Percentiles rank a stretch among this genome's conserved stretches.
Evolutionary conservation across 2,329 filamentous ascomycete species (phyloP).

Genomic region (Elsinoe necatrix): DNA sequence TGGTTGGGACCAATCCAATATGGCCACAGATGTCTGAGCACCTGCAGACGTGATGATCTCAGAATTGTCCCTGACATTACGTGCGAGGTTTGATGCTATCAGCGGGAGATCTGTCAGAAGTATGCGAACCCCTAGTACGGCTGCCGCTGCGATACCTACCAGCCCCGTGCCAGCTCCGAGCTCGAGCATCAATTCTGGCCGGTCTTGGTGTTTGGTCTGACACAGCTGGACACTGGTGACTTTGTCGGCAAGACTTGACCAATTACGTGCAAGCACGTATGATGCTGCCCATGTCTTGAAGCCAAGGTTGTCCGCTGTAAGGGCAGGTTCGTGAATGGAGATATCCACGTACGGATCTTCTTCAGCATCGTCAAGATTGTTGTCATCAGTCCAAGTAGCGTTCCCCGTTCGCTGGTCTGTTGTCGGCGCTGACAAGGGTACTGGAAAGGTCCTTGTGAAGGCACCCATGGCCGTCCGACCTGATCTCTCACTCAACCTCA

Average conservation of each 20-base stretch:
- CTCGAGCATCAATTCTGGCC: constrained; percentile 50
- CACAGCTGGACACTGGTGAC: background rate
- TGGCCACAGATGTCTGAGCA: constrained; percentile 52
- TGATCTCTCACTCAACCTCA: constrained; percentile 73
- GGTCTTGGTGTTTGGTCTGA: constrained; percentile 15
- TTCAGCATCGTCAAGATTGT: constrained; percentile 22
- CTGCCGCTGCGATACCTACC: constrained; percentile 77
- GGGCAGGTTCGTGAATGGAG: constrained; percentile 71
- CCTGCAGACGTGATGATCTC: constrained; percentile 46
- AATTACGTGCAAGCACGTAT: constrained; percentile 69
- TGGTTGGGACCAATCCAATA: constrained; percentile 66
- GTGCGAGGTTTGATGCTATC: constrained; percentile 74
- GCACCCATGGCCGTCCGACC: constrained; percentile 63
- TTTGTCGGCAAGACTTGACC: constrained; percentile 36
- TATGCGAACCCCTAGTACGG: constrained; percentile 57
- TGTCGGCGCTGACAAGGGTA: background rate
- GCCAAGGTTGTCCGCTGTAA: constrained; percentile 81
- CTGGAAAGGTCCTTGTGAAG: constrained; percentile 50
- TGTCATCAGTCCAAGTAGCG: constrained; percentile 23
- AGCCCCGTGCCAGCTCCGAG: constrained; percentile 85
- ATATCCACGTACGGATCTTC: constrained; percentile 46
- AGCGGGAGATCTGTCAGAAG: constrained; percentile 72
- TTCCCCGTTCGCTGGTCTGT: background rate
- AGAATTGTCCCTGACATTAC: constrained; percentile 61
- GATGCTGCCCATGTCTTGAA: constrained; percentile 95